Conservation (phyloP, 495 filamentous ascomycete genomes). For the Neurospora sp. region DNA sequence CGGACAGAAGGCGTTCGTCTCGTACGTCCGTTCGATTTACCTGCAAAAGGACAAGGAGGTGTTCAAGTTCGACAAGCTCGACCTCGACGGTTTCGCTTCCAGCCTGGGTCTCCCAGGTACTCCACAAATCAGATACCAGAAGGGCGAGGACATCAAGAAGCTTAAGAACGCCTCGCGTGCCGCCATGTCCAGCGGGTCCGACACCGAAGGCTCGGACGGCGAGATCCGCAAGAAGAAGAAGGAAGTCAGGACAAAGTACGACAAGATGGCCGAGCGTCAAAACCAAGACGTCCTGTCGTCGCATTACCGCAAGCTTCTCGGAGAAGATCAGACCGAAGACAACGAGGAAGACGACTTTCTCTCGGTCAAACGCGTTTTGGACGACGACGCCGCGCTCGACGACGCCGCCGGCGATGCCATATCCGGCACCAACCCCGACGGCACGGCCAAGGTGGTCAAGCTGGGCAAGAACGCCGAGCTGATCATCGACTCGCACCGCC, state of each 20-base stretch:
- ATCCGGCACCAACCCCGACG: constrained; percentile 17
- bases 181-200: constrained; percentile 41
- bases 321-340: constrained; percentile 47
- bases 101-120: constrained; percentile 84
- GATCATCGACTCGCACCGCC: constrained; percentile 82
- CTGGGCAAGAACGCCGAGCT: constrained; percentile 49
- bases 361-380: constrained; percentile 73
- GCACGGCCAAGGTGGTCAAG: constrained; percentile 37
- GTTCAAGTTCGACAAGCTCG: constrained; percentile 70
- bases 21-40: constrained; percentile 71
- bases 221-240: constrained; percentile 50
- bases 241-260: constrained; percentile 77
- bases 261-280: constrained; percentile 91
- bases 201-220: constrained; percentile 29
- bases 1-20: constrained; percentile 90
- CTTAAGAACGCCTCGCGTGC: constrained; percentile 75
- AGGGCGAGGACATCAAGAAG: constrained; percentile 74
- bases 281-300: constrained; percentile 91
- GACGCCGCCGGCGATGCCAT: constrained; percentile 23
- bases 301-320: constrained; percentile 81
- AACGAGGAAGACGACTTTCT: constrained; percentile 65
- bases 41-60: constrained; percentile 88
- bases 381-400: constrained; percentile 36
- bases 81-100: constrained; percentile 73
- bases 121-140: constrained; percentile 83